These are phyloP conservation scores for Mortierella sp. DNA, from an alignment of 371 early-diverging fungal species.

Conservation along the genomic window DNA sequence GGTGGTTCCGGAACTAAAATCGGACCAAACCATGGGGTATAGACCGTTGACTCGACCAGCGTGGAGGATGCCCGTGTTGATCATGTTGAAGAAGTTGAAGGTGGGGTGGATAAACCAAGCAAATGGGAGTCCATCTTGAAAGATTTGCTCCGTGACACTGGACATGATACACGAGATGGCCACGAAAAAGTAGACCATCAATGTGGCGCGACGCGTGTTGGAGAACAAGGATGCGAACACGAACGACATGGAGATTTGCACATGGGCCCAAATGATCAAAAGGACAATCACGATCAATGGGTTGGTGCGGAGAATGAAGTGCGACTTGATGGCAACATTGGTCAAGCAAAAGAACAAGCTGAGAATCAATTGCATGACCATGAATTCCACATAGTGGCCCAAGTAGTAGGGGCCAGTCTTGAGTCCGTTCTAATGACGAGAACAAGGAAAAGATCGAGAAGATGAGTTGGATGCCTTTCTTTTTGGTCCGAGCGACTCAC, in stretches of 20 bases:
- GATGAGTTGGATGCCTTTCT: too few relatives aligned
- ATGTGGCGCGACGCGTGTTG: slow-evolving; percentile 59
- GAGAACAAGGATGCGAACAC: slow-evolving; percentile 67
- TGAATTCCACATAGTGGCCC: slow-evolving; percentile 74
- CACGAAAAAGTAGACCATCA: slow-evolving; percentile 65
- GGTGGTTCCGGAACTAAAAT: slow-evolving; percentile 19
- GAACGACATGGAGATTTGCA: slow-evolving; percentile 69
- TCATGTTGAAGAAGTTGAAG: slow-evolving; percentile 42
- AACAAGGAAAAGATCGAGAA: too few relatives aligned
- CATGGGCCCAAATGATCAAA: slow-evolving; percentile 72
- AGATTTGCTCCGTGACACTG: slow-evolving; percentile 15
- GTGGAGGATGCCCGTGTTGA: slow-evolving; percentile 10
- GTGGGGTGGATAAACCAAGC: slow-evolving; percentile 49
- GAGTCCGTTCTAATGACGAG: slow-evolving; percentile 68
- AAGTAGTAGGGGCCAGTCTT: slow-evolving; percentile 65
- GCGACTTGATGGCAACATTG: slow-evolving; percentile 59
- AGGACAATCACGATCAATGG: slow-evolving; percentile 62
- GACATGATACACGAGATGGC: slow-evolving; percentile 60
- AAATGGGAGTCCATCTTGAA: slow-evolving; percentile 29
- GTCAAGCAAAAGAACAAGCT: slow-evolving; percentile 63
- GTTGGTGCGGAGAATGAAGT: slow-evolving; percentile 67
- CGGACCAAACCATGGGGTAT: slow-evolving; percentile 25
- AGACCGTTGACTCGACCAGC: slow-evolving; percentile 53
- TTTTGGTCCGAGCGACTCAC: too few relatives aligned
- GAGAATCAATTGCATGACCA: slow-evolving; percentile 66